These are phyloP conservation scores for Trichoderma parareesei DNA, from an alignment of 495 filamentous ascomycete genomes.

Conservation along the genomic window DNA sequence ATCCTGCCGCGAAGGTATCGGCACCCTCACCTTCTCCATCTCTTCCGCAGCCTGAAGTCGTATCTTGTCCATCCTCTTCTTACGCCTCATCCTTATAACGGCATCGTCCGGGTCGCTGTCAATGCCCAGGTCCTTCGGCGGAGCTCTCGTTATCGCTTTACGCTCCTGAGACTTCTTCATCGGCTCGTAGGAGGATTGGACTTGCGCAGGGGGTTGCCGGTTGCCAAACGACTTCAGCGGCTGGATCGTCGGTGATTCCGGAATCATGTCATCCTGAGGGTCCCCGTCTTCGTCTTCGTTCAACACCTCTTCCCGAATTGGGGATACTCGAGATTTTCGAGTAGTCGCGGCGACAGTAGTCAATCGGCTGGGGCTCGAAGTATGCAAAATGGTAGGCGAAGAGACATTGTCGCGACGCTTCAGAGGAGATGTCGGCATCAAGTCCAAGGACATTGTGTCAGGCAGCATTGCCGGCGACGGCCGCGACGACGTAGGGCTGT, in stretches of 20 bases:
- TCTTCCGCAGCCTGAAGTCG: background rate
- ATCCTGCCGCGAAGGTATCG: background rate
- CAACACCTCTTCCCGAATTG: background rate
- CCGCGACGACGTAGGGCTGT: constrained; percentile 42
- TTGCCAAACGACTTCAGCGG: constrained; percentile 5
- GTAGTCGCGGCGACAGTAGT: background rate
- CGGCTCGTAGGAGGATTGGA: constrained; percentile 24
- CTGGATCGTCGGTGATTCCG: constrained; percentile 19
- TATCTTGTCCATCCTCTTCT: constrained; percentile 7
- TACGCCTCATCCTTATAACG: constrained; percentile 7
- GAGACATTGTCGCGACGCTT: constrained; percentile 34
- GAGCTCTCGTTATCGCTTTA: constrained; percentile 16
- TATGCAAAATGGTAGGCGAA: constrained; percentile 21
- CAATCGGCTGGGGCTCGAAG: constrained; percentile 26
- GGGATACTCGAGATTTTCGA: background rate
- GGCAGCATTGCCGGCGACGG: constrained; percentile 36
- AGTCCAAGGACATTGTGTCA: constrained; percentile 31
- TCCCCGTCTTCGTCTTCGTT: no score
- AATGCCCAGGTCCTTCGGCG: constrained; percentile 6
- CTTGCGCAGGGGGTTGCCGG: constrained; percentile 16
- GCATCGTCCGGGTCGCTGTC: constrained; percentile 21
- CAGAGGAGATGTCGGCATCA: constrained; percentile 33
- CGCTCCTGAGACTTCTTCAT: constrained; percentile 29
- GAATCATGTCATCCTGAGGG: constrained; percentile 12
- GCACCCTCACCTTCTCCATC: constrained; percentile 7